A percentile compares a stretch with the other conserved stretches of the same genome.
These are phyloP conservation scores for Penicillium cosmopolitanum DNA, from an alignment of 495 filamentous ascomycete species.

Conservation along the genomic window DNA sequence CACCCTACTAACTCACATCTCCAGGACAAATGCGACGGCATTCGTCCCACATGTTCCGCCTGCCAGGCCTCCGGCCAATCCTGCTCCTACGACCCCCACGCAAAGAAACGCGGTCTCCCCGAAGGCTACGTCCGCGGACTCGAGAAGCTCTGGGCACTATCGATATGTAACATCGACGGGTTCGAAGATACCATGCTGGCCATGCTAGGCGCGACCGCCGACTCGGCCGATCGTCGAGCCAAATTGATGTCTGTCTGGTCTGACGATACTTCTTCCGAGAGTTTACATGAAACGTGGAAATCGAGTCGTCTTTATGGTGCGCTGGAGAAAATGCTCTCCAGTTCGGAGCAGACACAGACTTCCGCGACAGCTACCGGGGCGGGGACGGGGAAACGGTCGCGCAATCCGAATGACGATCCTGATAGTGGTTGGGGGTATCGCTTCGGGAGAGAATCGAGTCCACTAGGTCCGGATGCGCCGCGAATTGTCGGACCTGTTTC, in stretches of 20 bases:
- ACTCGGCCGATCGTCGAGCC: constrained; percentile 36
- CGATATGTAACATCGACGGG: constrained; percentile 51
- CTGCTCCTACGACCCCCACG: constrained; percentile 70
- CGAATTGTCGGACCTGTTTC: constrained; percentile 28
- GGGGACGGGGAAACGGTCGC: constrained; percentile 43
- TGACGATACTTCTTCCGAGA: constrained; percentile 54
- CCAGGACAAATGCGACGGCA: constrained; percentile 69
- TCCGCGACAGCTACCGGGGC: constrained; percentile 2
- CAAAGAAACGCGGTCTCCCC: constrained; percentile 68
- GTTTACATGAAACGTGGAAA: constrained; percentile 61
- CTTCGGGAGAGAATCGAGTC: constrained; percentile 35
- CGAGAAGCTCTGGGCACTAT: constrained; percentile 51
- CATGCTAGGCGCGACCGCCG: constrained; percentile 44
- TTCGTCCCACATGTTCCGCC: constrained; percentile 64
- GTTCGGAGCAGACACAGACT: constrained; percentile 30
- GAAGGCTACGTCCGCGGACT: constrained; percentile 52
- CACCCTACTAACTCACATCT: background rate
- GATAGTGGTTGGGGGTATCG: constrained; percentile 43
- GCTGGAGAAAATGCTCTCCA: constrained; percentile 60
- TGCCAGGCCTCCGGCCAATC: constrained; percentile 62
- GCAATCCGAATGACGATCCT: constrained; percentile 38
- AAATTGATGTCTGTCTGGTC: constrained; percentile 51
- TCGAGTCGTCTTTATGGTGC: constrained; percentile 54
- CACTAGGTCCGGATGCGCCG: constrained; percentile 35
- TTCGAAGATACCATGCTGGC: constrained; percentile 53